Conservation (phyloP, 805 yeast genomes). For the Kregervanrija fluxuum region DNA sequence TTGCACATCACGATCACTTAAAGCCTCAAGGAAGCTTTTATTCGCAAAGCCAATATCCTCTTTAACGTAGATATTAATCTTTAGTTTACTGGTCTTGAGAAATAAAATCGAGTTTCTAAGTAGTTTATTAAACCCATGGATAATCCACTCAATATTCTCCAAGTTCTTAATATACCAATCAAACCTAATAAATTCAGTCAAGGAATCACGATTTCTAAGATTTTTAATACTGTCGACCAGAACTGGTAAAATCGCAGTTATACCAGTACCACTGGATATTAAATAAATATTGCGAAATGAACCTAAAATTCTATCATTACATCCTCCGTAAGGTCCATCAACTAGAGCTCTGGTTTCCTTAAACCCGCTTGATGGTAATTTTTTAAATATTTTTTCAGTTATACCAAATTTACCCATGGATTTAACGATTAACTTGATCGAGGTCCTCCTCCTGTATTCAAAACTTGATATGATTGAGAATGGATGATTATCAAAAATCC, state of each 20-base stretch:
- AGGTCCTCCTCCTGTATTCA: slow-evolving; percentile 10
- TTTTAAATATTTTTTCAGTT: slow-evolving; percentile 26
- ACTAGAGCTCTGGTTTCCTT: slow-evolving; percentile 24
- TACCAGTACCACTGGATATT: slow-evolving; percentile 20
- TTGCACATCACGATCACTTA: neutral
- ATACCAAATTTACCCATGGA: slow-evolving; percentile 46
- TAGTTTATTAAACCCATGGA: slow-evolving; percentile 29
- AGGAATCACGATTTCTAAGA: neutral
- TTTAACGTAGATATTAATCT: slow-evolving; percentile 13
- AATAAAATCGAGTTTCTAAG: slow-evolving; percentile 25
- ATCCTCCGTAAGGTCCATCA: slow-evolving; percentile 65
- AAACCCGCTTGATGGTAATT: slow-evolving; percentile 15
- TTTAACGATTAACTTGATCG: slow-evolving; percentile 29
- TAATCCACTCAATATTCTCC: slow-evolving; percentile 28
- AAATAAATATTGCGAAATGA: slow-evolving; percentile 7
- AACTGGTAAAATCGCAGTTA: slow-evolving; percentile 14
- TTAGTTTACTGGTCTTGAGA: slow-evolving; percentile 6
- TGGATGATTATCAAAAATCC: slow-evolving; percentile 37
- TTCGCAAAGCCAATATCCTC: slow-evolving; percentile 8
- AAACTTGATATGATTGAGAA: slow-evolving; percentile 44
- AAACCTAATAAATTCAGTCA: slow-evolving; percentile 5
- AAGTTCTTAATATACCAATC: slow-evolving; percentile 16
- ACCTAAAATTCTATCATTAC: slow-evolving; percentile 1
- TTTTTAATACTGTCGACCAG: slow-evolving; percentile 3
- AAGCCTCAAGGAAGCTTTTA: slow-evolving; percentile 5